A percentile compares a stretch with the other conserved stretches of the same genome.
These are phyloP conservation scores for Phytophthora sansomeana DNA, from an alignment of 352 stramenopile genomes.

Conservation along the genomic window DNA sequence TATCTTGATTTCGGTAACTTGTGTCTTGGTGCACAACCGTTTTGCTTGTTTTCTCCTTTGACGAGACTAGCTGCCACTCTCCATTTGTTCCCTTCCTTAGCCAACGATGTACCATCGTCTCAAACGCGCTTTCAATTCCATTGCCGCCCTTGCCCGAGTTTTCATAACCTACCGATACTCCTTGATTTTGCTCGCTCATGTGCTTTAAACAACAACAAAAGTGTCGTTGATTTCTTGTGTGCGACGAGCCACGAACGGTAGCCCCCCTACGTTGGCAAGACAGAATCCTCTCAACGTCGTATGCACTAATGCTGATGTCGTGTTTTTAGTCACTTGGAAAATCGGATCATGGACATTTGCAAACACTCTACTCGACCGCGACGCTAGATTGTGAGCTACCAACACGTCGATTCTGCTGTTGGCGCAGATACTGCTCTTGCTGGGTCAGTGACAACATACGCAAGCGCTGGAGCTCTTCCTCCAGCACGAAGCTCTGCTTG, in stretches of 20 bases:
- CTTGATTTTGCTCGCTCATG: background rate
- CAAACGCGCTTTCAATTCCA: constrained; percentile 21
- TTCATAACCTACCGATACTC: background rate
- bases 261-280: background rate
- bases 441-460: constrained; percentile 57
- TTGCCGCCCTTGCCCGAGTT: background rate
- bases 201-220: background rate
- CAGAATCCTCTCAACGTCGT: background rate
- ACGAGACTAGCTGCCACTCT: constrained; percentile 10
- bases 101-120: constrained; percentile 22
- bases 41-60: constrained; percentile 4
- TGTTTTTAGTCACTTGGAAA: constrained; percentile 28
- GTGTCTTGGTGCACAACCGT: background rate
- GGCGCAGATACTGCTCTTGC: constrained; percentile 47
- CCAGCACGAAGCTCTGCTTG: constrained; percentile 63
- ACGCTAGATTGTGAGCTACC: constrained; percentile 11
- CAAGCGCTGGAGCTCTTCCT: constrained; percentile 72
- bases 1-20: background rate
- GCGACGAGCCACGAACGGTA: constrained; percentile 10
- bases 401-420: constrained; percentile 22
- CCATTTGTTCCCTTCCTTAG: constrained; percentile 14
- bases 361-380: constrained; percentile 28
- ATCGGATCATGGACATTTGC: constrained; percentile 5
- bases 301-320: constrained; percentile 10
- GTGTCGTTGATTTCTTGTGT: background rate